phyloP scores from a whole-genome alignment of 768 basidiomycete species.

The Gymnopilus junonius region DNA sequence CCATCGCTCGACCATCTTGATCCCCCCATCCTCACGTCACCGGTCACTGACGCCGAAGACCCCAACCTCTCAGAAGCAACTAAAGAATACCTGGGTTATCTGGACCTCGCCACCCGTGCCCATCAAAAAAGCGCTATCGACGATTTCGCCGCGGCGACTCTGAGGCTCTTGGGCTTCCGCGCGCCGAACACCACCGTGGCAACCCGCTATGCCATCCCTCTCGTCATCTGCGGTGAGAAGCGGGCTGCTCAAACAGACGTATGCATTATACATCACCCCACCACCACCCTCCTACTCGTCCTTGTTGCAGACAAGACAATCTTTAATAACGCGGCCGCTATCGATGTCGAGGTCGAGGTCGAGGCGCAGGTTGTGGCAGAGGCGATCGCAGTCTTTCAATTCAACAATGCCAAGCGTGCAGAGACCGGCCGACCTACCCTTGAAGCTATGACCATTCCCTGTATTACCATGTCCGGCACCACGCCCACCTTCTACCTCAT shows the following conservation, averaged over 20 bases:
- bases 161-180: constrained; percentile 27
- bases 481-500: constrained; percentile 38
- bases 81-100: constrained; percentile 25
- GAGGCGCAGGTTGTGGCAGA: too few species aligned
- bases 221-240: constrained; percentile 32
- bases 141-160: constrained; percentile 28
- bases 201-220: constrained; percentile 27
- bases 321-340: too few species aligned
- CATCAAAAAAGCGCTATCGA: constrained; percentile 23
- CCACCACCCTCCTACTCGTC: constrained; percentile 27
- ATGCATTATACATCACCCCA: constrained; percentile 28
- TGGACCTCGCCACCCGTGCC: constrained; percentile 23
- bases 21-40: constrained; percentile 27
- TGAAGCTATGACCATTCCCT: constrained; percentile 33
- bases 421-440: constrained; percentile 19
- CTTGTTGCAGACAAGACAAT: constrained; percentile 25
- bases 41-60: constrained; percentile 7
- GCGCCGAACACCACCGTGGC: constrained; percentile 14
- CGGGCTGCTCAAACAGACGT: constrained; percentile 27
- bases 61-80: constrained; percentile 23
- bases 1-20: constrained; percentile 30
- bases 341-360: too few species aligned
- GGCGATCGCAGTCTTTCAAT: too few species aligned
- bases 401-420: constrained; percentile 30
- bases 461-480: constrained; percentile 38